phyloP scores from a whole-genome alignment of 805 yeast genomes.

The Metschnikowia anglica region DNA sequence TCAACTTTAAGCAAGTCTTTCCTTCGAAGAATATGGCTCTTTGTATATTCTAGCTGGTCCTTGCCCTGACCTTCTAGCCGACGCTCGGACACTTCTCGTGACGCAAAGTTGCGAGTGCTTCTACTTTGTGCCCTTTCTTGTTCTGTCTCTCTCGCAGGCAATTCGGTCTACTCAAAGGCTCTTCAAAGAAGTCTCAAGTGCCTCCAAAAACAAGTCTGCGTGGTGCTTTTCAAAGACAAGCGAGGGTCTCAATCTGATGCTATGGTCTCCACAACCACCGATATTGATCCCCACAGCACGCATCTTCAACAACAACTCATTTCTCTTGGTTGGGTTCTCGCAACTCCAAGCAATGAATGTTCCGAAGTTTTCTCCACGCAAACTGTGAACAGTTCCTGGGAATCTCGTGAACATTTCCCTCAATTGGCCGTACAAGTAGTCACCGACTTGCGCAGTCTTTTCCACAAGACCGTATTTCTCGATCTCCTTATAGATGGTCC shows the following conservation, averaged over 20 bases:
- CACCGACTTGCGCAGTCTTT: conserved; percentile 52
- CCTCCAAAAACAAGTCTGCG: conserved; percentile 54
- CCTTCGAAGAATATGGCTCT: too few relatives aligned
- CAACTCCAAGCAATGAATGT: conserved; percentile 68
- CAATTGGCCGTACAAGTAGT: conserved; percentile 49
- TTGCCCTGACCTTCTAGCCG: neutral
- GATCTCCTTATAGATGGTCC: conserved; percentile 57
- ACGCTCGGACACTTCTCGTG: neutral
- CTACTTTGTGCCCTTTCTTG: too few relatives aligned
- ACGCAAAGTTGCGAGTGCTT: too few relatives aligned
- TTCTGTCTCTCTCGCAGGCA: neutral
- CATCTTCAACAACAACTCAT: conserved; percentile 44
- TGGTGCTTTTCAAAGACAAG: conserved; percentile 61
- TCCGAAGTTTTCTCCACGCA: conserved; percentile 64
- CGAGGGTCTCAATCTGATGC: conserved; percentile 65
- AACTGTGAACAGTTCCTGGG: conserved; percentile 44
- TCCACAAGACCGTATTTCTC: conserved; percentile 47
- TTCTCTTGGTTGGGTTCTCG: conserved; percentile 44
- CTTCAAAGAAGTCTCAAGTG: conserved; percentile 29
- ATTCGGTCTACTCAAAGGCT: conserved; percentile 3
- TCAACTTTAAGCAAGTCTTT: too few relatives aligned
- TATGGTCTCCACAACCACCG: conserved; percentile 63
- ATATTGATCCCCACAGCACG: conserved; percentile 59
- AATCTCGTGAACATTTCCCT: conserved; percentile 37
- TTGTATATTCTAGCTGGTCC: too few relatives aligned